Evolutionary conservation across 495 filamentous ascomycete genomes (phyloP).

Genomic region (Beverwykella pulmonaria): DNA sequence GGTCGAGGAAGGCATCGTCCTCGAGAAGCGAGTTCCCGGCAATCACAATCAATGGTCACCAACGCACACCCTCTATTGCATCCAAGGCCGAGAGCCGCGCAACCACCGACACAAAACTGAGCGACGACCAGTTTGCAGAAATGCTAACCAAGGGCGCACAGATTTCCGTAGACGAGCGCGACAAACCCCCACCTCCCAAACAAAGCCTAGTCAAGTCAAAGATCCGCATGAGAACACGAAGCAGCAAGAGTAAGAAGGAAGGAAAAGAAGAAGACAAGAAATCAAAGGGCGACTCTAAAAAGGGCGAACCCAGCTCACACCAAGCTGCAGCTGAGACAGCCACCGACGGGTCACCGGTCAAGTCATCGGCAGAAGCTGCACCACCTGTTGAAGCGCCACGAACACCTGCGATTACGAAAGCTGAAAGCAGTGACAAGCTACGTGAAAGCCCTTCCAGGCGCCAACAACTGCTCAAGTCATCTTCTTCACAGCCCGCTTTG

Average conservation of each 20-base stretch:
- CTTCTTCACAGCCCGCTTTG: slow-evolving; percentile 30
- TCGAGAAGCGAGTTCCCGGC: slow-evolving; percentile 9
- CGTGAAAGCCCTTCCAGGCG: slow-evolving; percentile 25
- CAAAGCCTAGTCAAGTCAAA: slow-evolving; percentile 35
- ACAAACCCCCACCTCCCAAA: slow-evolving; percentile 17
- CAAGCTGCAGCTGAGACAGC: slow-evolving; percentile 7
- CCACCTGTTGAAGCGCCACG: slow-evolving; percentile 24
- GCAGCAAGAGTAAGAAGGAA: slow-evolving; percentile 28
- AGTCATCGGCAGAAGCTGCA: slow-evolving; percentile 11
- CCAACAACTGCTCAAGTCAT: slow-evolving; percentile 30
- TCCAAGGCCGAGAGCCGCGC: slow-evolving; percentile 22
- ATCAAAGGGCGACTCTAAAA: slow-evolving; percentile 16
- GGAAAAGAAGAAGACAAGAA: slow-evolving; percentile 14
- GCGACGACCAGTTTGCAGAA: slow-evolving; percentile 35
- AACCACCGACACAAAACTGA: slow-evolving; percentile 30
- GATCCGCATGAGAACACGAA: slow-evolving; percentile 33
- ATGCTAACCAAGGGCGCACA: slow-evolving; percentile 22
- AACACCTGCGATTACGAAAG: slow-evolving; percentile 26
- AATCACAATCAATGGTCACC: slow-evolving; percentile 22
- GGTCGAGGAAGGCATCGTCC: slow-evolving; percentile 2
- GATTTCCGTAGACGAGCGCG: neutral
- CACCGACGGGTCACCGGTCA: neutral
- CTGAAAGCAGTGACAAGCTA: slow-evolving; percentile 35
- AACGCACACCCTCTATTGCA: slow-evolving; percentile 23
- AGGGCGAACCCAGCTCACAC: slow-evolving; percentile 19